Evolutionary conservation across 148 eudicot genomes (phyloP).

Genomic region (Vaccinium darrowii): DNA sequence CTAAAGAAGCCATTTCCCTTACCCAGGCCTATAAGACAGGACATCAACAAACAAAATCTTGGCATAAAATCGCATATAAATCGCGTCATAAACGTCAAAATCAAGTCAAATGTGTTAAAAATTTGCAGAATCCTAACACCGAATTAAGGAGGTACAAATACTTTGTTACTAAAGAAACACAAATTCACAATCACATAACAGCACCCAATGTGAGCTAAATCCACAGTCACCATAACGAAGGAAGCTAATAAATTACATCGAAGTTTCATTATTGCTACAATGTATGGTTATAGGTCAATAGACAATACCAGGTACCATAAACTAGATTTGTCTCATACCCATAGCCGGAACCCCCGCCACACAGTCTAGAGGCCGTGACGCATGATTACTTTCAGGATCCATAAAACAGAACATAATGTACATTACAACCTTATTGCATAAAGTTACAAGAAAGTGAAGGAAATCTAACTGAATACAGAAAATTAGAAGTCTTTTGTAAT

Average conservation of each 20-base stretch:
- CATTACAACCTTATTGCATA: neutral
- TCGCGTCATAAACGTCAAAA: neutral
- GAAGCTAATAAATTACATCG: neutral
- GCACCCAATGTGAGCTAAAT: neutral
- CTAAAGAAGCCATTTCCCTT: conserved; percentile 84
- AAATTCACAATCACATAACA: neutral
- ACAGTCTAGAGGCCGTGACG: neutral
- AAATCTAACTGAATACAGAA: neutral
- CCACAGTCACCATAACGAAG: neutral
- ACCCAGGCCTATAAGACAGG: conserved; percentile 66
- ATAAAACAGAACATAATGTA: neutral
- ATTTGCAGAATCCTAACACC: neutral
- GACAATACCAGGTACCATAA: neutral
- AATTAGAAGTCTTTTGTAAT: neutral
- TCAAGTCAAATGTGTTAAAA: neutral
- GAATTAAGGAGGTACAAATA: neutral
- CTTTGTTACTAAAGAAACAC: neutral
- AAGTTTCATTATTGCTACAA: neutral
- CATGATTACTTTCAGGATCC: neutral
- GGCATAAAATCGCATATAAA: neutral
- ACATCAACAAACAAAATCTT: conserved; percentile 5
- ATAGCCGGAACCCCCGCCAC: neutral
- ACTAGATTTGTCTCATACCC: neutral
- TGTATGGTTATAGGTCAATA: neutral
- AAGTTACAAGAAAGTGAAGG: no score